Evolutionary conservation across 2,329 filamentous ascomycete species (phyloP), one percentile per base, ranked within the genome.

Genomic region (Alternaria conjuncta): DNA sequence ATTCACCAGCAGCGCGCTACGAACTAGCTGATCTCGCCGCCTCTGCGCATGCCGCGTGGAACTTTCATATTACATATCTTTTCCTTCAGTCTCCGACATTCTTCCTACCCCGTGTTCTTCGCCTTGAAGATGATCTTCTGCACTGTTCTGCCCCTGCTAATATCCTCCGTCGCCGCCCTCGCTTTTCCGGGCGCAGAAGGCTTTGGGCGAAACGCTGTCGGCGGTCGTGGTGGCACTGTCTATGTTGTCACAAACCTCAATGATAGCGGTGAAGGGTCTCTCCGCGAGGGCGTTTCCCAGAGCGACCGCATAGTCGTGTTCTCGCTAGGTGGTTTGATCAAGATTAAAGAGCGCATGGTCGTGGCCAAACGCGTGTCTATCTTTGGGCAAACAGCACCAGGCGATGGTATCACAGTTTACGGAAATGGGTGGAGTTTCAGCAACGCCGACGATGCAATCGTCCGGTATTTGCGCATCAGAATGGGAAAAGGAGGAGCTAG

Each of bases 371-470:
- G 83, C 45, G 78, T 86, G 26, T 83, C 82, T 20, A 85, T 86
- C 57, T 81, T 84, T 0, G 84, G 84, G 5, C 84, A 86, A 71
- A 86, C 84, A 1, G 84, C 83, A 8, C 84, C 81, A 0, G 83
- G 85, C 6, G 84, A 79, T 23, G 83, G 82, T 13, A 81, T 87
- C 45, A 85, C 84, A 2, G 80, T 86, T 0, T 86, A 87, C 61
- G 85, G 85, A n/a, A 85, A 87, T 65, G 84, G 84, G 1, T 81
- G 82, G 79, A 85, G 83, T 3, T 86, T 84, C 66, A 85, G 83
- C 5, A 84, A 85, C 47, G 83, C 85, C 8, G 77, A 87, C 69
- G 82, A 87, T 45, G 79, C 83, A 26, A 86, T 88, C 62, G 82
- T 86, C 30, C 82, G 86, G n/a, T 86, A 87, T 71, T 81, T 87